These are phyloP conservation scores for Carex kokanica DNA, from an alignment of 176 grass and related monocot species.

Conservation along the genomic window DNA sequence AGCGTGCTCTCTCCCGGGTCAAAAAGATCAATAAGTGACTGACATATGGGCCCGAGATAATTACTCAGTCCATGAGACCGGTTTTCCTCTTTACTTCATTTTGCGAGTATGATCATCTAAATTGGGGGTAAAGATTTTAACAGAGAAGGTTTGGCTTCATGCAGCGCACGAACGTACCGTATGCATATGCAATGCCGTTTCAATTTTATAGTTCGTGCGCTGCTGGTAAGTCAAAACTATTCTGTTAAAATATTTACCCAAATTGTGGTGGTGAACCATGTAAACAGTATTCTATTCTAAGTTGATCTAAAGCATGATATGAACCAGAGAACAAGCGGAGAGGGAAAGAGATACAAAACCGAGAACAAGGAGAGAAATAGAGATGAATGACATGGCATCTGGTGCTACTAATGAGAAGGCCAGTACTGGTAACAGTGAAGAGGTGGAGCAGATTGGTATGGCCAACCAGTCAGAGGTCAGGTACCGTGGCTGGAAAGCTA, in stretches of 20 bases:
- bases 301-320: not conserved
- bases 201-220: too few species aligned
- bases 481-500: conserved; percentile 59
- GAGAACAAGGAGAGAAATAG: not conserved
- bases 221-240: too few species aligned
- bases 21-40: not conserved
- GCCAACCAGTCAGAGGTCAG: conserved; percentile 12
- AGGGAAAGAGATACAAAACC: not conserved
- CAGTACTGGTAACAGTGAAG: not conserved
- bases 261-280: too few species aligned
- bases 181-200: too few species aligned
- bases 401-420: not conserved
- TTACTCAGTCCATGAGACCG: not conserved
- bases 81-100: not conserved
- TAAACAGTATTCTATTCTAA: not conserved
- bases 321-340: not conserved
- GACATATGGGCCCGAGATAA: not conserved
- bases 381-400: not conserved
- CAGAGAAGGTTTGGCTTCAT: too few species aligned
- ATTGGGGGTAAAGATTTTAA: too few species aligned
- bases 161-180: too few species aligned
- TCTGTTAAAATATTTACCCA: too few species aligned
- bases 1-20: too few species aligned
- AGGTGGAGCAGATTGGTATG: not conserved
- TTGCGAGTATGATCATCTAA: not conserved